phyloP scores from a whole-genome alignment of 495 filamentous ascomycete genomes.

The Diplogelasinospora grovesii region DNA sequence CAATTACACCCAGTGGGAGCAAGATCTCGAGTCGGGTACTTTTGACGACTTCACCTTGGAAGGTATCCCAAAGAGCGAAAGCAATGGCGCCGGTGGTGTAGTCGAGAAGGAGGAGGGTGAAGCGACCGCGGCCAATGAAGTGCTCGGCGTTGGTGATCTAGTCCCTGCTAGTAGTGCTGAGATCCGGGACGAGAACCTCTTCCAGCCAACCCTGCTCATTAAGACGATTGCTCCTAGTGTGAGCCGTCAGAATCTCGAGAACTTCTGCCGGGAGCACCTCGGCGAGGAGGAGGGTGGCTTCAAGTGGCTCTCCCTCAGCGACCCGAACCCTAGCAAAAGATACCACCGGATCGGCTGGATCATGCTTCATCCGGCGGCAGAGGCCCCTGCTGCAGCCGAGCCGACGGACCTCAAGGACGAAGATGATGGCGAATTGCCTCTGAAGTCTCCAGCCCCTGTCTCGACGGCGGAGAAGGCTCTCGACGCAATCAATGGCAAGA shows the following conservation, averaged over 20 bases:
- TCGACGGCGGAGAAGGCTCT: constrained; percentile 76
- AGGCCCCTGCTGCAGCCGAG: constrained; percentile 51
- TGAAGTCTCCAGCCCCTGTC: constrained; percentile 29
- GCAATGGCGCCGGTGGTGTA: constrained; percentile 76
- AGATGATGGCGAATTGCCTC: constrained; percentile 37
- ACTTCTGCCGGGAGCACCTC: constrained; percentile 84
- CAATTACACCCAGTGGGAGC: constrained; percentile 75
- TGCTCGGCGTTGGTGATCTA: constrained; percentile 83
- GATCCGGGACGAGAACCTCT: constrained; percentile 72
- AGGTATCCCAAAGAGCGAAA: constrained; percentile 89
- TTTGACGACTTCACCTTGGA: constrained; percentile 96
- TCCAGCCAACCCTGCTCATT: constrained; percentile 87
- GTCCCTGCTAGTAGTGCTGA: constrained; percentile 74
- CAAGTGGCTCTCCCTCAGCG: constrained; percentile 87
- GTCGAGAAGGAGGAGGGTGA: constrained; percentile 94
- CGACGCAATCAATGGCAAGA: constrained; percentile 91
- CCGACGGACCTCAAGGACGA: constrained; percentile 59
- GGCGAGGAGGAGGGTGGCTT: constrained; percentile 80
- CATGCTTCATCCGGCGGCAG: constrained; percentile 75
- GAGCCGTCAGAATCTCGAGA: constrained; percentile 86
- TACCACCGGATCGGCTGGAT: constrained; percentile 99
- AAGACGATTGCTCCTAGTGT: constrained; percentile 98
- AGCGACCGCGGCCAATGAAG: constrained; percentile 81
- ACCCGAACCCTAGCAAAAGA: constrained; percentile 93
- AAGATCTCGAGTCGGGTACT: constrained; percentile 67